Evolutionary conservation across 768 basidiomycete genomes (phyloP).

Genomic region (Mycena alexandri): DNA sequence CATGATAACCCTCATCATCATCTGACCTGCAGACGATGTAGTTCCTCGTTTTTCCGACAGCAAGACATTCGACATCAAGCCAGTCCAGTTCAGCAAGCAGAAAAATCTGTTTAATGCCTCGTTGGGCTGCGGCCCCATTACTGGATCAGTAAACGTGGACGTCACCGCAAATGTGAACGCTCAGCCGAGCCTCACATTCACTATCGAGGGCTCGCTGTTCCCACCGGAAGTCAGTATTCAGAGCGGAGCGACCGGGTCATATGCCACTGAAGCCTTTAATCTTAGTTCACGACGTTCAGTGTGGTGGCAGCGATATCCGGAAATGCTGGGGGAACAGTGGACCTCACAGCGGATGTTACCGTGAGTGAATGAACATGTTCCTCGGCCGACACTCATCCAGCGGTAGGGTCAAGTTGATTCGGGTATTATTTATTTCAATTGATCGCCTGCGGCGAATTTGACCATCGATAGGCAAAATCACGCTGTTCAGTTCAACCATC

Average conservation of each 20-base stretch:
- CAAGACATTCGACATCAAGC: slow-evolving; percentile 17
- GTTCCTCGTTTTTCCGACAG: no score
- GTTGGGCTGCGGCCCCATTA: neutral
- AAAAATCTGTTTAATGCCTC: slow-evolving; percentile 23
- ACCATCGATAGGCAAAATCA: no score
- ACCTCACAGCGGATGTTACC: slow-evolving; percentile 51
- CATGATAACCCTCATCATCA: no score
- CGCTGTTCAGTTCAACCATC: neutral
- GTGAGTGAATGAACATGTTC: slow-evolving; percentile 39
- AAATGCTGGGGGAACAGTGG: slow-evolving; percentile 52
- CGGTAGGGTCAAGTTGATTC: no score
- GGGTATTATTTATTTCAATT: no score
- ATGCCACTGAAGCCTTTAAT: neutral
- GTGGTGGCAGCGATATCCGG: slow-evolving; percentile 49
- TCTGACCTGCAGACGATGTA: no score
- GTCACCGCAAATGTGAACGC: slow-evolving; percentile 6
- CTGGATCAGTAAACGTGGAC: slow-evolving; percentile 17
- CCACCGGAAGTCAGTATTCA: neutral
- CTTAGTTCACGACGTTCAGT: slow-evolving; percentile 8
- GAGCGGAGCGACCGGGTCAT: neutral
- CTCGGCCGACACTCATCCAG: no score
- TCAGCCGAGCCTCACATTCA: slow-evolving; percentile 33
- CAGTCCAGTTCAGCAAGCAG: slow-evolving; percentile 5
- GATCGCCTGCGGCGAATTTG: no score
- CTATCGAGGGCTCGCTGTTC: slow-evolving; percentile 14